Conservation (phyloP, 768 basidiomycete genomes). For the Obba rivulosa region DNA sequence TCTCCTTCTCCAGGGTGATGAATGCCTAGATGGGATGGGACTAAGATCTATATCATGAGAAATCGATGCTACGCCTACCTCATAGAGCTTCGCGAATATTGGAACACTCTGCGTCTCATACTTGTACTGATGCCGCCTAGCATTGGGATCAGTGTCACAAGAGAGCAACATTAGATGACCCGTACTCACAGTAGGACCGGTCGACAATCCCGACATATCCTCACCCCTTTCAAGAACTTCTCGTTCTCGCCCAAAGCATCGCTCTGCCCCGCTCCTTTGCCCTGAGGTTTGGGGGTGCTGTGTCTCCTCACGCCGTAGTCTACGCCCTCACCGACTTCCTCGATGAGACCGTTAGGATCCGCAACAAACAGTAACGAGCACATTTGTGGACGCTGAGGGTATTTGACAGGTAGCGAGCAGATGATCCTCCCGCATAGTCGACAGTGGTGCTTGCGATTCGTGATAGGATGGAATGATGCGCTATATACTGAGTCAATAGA, state of each 20-base stretch:
- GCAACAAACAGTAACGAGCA: slow-evolving; percentile 85
- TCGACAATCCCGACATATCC: slow-evolving; percentile 83
- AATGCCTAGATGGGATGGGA: slow-evolving; percentile 55
- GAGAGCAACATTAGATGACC: too few species aligned
- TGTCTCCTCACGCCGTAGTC: slow-evolving; percentile 73
- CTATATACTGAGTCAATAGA: slow-evolving; percentile 23
- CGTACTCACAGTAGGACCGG: slow-evolving; percentile 74
- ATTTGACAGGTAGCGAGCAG: slow-evolving; percentile 81
- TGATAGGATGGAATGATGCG: slow-evolving; percentile 79
- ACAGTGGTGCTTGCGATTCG: slow-evolving; percentile 95
- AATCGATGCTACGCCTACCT: slow-evolving; percentile 34
- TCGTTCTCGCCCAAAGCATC: slow-evolving; percentile 56
- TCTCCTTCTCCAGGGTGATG: slow-evolving; percentile 74
- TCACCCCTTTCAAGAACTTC: slow-evolving; percentile 82
- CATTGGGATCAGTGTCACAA: too few species aligned
- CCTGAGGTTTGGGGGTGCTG: slow-evolving; percentile 26
- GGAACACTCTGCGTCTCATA: slow-evolving; percentile 58
- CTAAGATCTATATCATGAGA: slow-evolving; percentile 2
- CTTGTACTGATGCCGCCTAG: slow-evolving; percentile 77
- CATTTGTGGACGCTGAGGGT: slow-evolving; percentile 53
- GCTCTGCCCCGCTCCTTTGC: slow-evolving; percentile 23
- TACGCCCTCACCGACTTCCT: slow-evolving; percentile 79
- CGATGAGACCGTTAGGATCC: slow-evolving; percentile 71
- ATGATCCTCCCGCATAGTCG: slow-evolving; percentile 89
- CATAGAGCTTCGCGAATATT: slow-evolving; percentile 64